Base-by-base conservation (phyloP, 371 early-diverging fungal species). In the Haplosporangium sp. region DNA sequence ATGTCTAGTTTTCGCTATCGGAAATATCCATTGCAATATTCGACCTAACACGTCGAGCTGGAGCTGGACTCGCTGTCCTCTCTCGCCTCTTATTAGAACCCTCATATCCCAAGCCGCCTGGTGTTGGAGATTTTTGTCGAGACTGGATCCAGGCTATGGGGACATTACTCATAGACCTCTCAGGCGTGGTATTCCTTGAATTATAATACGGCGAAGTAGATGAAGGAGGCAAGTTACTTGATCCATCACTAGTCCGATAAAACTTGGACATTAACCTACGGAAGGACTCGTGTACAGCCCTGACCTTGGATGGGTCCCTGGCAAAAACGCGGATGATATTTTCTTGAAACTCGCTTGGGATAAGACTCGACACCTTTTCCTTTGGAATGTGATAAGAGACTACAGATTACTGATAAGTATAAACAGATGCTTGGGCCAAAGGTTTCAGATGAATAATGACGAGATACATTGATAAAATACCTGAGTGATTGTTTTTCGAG, bases 291-390 rank as follows among this genome's bases (percentile, higher is more conserved):
- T 83, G 83, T 13, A 83, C 71, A 9, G 83, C 74, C 19, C 53
- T 63, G 59, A 91, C 89, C 71, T 94, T 94, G 45, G 65, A 68
- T 1, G 88, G 81, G 39, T 91, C 83, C 34, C 93, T 84, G 5
- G 93, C 84, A 82, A 88, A 94, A 2, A 94, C 86, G 4, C 94
- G 86, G 20, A 94, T 84, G 55, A 86, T 83, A 6, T 91, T 84
- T 71, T 95, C 96, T 72, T 92, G 87, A 72, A 91, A 94, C 42
- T 88, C 87, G 34, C 84, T 77, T 10, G 96, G 96, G 47, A 93
- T 89, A 73, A 94, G 83, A 61, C 88, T 88, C 8, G 94, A 93
- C 10, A 95, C 91, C 65, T 93, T 86, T 44, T 92, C 88, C 70
- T 89, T 89, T 1, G 88, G 81, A 34, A 95, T 90, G 34, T 86